phyloP scores from a whole-genome alignment of 768 basidiomycete genomes.

The Mycena floridula region DNA sequence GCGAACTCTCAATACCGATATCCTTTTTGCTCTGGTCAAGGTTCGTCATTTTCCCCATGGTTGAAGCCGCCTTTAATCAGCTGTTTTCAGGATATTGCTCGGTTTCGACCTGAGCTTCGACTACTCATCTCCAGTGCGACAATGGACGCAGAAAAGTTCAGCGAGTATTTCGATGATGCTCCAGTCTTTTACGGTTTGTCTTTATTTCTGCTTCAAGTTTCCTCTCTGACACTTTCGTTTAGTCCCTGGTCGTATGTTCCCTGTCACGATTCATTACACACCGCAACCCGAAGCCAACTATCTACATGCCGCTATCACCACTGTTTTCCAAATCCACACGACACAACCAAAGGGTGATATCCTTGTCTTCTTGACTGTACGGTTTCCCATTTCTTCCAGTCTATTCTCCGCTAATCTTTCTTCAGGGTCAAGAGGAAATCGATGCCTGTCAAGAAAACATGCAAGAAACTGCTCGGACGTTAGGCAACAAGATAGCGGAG shows the following conservation, averaged over 20 bases:
- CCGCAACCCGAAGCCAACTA: slow-evolving; percentile 99
- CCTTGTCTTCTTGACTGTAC: slow-evolving; percentile 90
- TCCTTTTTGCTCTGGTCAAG: slow-evolving; percentile 97
- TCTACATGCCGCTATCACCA: slow-evolving; percentile 96
- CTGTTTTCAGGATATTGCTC: slow-evolving; percentile 87
- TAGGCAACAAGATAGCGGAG: slow-evolving; percentile 94
- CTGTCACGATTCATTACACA: slow-evolving; percentile 98
- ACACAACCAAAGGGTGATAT: slow-evolving; percentile 98
- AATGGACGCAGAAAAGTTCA: slow-evolving; percentile 96
- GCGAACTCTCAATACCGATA: slow-evolving; percentile 95
- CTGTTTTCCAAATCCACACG: slow-evolving; percentile 98
- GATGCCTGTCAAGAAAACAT: slow-evolving; percentile 96
- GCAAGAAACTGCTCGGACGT: slow-evolving; percentile 88
- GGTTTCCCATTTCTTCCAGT: slow-evolving; percentile 16
- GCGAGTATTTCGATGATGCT: slow-evolving; percentile 94
- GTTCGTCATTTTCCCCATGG: slow-evolving; percentile 43
- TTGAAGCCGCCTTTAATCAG: slow-evolving; percentile 14
- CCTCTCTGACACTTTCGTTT: slow-evolving; percentile 8
- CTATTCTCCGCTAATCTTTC: slow-evolving; percentile 7
- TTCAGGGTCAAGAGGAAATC: slow-evolving; percentile 96
- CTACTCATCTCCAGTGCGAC: slow-evolving; percentile 95
- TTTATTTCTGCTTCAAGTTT: background rate
- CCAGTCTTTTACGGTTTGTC: slow-evolving; percentile 86
- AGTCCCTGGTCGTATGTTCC: slow-evolving; percentile 97
- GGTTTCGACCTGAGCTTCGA: slow-evolving; percentile 91